Conservation (phyloP, 1,284 basidiomycete species). For the Prillingera fragicola region DNA sequence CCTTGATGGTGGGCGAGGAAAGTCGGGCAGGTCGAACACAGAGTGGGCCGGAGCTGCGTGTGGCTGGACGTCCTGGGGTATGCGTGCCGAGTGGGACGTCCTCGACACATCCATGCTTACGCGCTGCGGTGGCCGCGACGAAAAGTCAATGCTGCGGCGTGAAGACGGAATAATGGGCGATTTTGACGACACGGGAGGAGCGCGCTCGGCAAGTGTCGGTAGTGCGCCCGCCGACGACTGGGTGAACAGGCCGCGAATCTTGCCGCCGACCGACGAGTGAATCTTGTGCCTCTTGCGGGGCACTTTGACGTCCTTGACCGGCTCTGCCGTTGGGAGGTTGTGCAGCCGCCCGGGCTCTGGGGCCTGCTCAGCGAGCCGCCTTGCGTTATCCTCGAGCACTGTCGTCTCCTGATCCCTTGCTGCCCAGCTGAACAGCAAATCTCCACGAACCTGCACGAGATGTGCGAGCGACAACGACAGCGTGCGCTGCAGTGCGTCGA, state of each 20-base stretch:
- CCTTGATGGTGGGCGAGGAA: too few relatives aligned
- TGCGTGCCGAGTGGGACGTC: too few relatives aligned
- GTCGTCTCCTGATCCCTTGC: constrained; percentile 31
- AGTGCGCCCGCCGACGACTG: constrained; percentile 16
- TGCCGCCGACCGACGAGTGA: constrained; percentile 33
- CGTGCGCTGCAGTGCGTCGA: constrained; percentile 23
- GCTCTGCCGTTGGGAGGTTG: constrained; percentile 7
- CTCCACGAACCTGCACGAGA: constrained; percentile 25
- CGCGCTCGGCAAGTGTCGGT: constrained; percentile 10
- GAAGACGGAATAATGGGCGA: constrained; percentile 2
- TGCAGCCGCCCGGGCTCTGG: constrained; percentile 5
- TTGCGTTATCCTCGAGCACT: constrained; percentile 26
- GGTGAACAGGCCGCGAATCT: constrained; percentile 33
- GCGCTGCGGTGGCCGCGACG: too few relatives aligned
- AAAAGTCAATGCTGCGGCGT: too few relatives aligned
- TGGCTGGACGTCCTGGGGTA: too few relatives aligned
- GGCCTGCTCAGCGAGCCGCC: constrained; percentile 9
- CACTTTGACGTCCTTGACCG: constrained; percentile 23
- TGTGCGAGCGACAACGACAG: constrained; percentile 31
- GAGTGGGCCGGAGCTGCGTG: too few relatives aligned
- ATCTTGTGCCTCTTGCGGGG: constrained; percentile 35
- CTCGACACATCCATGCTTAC: too few relatives aligned
- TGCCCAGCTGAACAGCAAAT: constrained; percentile 37
- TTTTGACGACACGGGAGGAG: constrained; percentile 16
- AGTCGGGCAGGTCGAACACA: too few relatives aligned